Percentiles rank a stretch among this genome's conserved stretches.
Evolutionary conservation across 2,329 filamentous ascomycete species (phyloP).

Genomic region (Ascochyta clinopodiicola): DNA sequence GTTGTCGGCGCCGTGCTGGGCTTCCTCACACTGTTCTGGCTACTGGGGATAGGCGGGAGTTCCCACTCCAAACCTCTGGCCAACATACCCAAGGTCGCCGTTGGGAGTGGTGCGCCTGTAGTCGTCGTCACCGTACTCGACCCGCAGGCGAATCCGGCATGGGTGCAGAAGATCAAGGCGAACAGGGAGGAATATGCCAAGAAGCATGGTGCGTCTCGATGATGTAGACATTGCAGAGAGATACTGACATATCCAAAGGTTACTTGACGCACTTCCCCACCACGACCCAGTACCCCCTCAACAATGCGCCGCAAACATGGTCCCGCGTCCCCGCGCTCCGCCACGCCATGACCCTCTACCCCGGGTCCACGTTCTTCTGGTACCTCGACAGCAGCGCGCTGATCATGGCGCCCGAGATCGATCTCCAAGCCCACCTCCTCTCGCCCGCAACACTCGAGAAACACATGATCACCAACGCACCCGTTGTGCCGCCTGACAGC

Average conservation of each 20-base stretch:
- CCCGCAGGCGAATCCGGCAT: constrained; percentile 67
- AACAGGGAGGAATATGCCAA: constrained; percentile 87
- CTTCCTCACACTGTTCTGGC: constrained; percentile 55
- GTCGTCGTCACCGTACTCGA: constrained; percentile 90
- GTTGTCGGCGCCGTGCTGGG: constrained; percentile 62
- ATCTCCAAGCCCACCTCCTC: constrained; percentile 75
- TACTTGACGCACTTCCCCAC: constrained; percentile 86
- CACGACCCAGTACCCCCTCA: constrained; percentile 75
- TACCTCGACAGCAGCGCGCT: constrained; percentile 83
- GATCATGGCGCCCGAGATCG: constrained; percentile 81
- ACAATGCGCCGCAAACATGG: constrained; percentile 67
- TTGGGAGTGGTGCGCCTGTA: constrained; percentile 58
- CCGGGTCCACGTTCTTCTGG: constrained; percentile 82
- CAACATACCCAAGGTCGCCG: constrained; percentile 40
- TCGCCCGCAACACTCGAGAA: constrained; percentile 70
- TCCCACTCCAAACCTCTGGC: constrained; percentile 20
- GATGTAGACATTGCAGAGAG: too few species aligned
- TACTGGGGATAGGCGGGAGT: constrained; percentile 43
- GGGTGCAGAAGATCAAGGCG: constrained; percentile 75
- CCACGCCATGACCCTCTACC: constrained; percentile 83
- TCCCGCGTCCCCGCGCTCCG: constrained; percentile 83
- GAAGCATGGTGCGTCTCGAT: constrained; percentile 70
- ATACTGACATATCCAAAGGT: constrained; percentile 59
- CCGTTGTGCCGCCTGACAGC: constrained; percentile 92
- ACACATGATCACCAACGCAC: constrained; percentile 82